Evolutionary conservation across 1,284 basidiomycete species (phyloP).

Genomic region (Cryptococcus sp.): DNA sequence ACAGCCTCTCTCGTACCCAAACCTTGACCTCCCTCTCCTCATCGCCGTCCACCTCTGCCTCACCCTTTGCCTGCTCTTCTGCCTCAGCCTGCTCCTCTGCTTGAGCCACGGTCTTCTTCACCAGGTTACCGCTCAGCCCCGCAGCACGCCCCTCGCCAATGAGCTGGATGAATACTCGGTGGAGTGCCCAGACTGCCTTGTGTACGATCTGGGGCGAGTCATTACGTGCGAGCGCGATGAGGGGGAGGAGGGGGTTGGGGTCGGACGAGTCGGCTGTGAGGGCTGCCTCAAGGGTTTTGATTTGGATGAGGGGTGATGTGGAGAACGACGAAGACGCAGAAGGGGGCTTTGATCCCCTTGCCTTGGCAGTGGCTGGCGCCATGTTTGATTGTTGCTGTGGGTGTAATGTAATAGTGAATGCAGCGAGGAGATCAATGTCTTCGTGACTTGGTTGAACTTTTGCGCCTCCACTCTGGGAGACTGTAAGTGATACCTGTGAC

Average conservation of each 20-base stretch:
- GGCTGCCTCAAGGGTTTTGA: conserved; percentile 35
- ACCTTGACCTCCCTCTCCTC: conserved; percentile 65
- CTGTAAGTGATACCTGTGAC: no score
- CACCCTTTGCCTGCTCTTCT: background rate
- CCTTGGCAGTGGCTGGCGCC: background rate
- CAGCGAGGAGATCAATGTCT: no score
- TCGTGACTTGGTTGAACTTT: no score
- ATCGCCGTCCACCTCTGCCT: conserved; percentile 28
- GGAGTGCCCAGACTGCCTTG: conserved; percentile 75
- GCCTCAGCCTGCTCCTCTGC: conserved; percentile 18
- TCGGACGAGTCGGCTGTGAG: conserved; percentile 53
- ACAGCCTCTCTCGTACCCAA: conserved; percentile 71
- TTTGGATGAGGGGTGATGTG: conserved; percentile 10
- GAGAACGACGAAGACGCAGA: background rate
- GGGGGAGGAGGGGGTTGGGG: conserved; percentile 74
- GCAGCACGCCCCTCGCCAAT: conserved; percentile 61
- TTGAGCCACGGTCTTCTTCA: no score
- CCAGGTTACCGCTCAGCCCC: conserved; percentile 22
- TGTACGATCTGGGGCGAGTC: conserved; percentile 58
- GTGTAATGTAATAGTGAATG: no score
- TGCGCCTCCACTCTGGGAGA: no score
- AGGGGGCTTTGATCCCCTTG: background rate
- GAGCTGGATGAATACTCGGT: conserved; percentile 70
- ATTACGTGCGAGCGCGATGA: conserved; percentile 58
- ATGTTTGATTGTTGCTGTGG: background rate